Evolutionary conservation across 495 filamentous ascomycete genomes (phyloP).

Genomic region (Penicillium chermesinum): DNA sequence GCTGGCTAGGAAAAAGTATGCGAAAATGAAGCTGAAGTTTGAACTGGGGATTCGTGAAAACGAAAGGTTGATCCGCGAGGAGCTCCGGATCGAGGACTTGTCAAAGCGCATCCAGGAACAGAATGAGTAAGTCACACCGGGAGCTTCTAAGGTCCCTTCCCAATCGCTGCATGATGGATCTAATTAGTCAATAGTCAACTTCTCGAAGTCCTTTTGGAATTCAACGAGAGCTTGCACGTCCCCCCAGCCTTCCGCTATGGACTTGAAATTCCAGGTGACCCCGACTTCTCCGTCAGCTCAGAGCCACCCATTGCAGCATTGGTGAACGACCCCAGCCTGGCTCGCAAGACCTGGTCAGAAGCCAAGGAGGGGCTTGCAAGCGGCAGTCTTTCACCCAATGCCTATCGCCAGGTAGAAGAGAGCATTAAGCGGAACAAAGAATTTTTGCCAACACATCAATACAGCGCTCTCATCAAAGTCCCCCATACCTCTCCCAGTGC

Average conservation of each 20-base stretch:
- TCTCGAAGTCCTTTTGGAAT: conserved; percentile 78
- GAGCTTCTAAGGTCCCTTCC: neutral
- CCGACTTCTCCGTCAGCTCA: conserved; percentile 31
- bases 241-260: conserved; percentile 68
- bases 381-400: conserved; percentile 34
- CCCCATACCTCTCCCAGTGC: conserved; percentile 24
- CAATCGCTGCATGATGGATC: neutral
- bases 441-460: conserved; percentile 35
- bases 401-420: conserved; percentile 37
- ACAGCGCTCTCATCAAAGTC: conserved; percentile 26
- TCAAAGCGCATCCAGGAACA: conserved; percentile 77
- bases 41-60: conserved; percentile 76
- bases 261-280: conserved; percentile 41
- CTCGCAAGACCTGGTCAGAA: conserved; percentile 39
- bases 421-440: conserved; percentile 34
- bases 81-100: conserved; percentile 69
- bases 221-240: conserved; percentile 75
- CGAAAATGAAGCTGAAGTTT: conserved; percentile 83
- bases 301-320: conserved; percentile 37
- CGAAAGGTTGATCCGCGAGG: conserved; percentile 69
- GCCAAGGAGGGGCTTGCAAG: conserved; percentile 39
- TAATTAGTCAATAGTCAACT: conserved; percentile 52
- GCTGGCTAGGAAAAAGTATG: conserved; percentile 81
- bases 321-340: conserved; percentile 33
- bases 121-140: conserved; percentile 60